These are phyloP conservation scores for Fusarium marasasianum DNA, from an alignment of 2,329 filamentous ascomycete genomes.

Conservation along the genomic window DNA sequence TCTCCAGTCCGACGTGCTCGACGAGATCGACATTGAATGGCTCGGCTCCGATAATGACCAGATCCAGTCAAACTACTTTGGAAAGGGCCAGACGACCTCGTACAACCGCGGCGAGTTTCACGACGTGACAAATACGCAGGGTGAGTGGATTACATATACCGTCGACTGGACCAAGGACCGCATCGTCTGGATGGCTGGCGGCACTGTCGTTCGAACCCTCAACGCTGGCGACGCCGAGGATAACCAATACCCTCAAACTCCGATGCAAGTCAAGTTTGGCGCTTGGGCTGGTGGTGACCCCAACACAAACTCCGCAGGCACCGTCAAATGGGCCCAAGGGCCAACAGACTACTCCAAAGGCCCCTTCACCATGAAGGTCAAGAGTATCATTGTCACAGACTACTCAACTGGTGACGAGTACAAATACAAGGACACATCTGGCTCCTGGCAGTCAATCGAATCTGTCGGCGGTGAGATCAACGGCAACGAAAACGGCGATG, in stretches of 20 bases:
- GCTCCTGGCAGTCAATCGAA: slow-evolving; percentile 83
- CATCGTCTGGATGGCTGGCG: slow-evolving; percentile 88
- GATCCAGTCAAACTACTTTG: slow-evolving; percentile 98
- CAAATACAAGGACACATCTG: slow-evolving; percentile 79
- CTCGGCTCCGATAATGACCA: slow-evolving; percentile 78
- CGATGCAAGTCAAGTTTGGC: slow-evolving; percentile 94
- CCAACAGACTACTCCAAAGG: slow-evolving; percentile 83
- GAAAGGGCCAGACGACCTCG: slow-evolving; percentile 85
- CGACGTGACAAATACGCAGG: slow-evolving; percentile 73
- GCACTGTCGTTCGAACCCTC: slow-evolving; percentile 79
- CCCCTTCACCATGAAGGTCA: slow-evolving; percentile 87
- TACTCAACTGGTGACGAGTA: slow-evolving; percentile 94
- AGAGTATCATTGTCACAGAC: slow-evolving; percentile 80
- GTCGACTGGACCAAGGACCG: slow-evolving; percentile 90
- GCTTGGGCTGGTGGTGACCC: slow-evolving; percentile 92
- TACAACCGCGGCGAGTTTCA: slow-evolving; percentile 91
- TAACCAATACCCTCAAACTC: slow-evolving; percentile 90
- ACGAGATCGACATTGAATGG: slow-evolving; percentile 99
- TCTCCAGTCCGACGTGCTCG: slow-evolving; percentile 87
- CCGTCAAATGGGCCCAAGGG: slow-evolving; percentile 89
- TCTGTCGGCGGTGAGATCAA: slow-evolving; percentile 83
- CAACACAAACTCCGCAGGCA: slow-evolving; percentile 75
- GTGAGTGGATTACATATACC: slow-evolving; percentile 83
- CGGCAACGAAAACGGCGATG: slow-evolving; percentile 67
- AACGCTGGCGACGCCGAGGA: slow-evolving; percentile 72